These are phyloP conservation scores for Nakazawaea laoshanensis DNA, from an alignment of 805 yeast genomes.

Conservation along the genomic window DNA sequence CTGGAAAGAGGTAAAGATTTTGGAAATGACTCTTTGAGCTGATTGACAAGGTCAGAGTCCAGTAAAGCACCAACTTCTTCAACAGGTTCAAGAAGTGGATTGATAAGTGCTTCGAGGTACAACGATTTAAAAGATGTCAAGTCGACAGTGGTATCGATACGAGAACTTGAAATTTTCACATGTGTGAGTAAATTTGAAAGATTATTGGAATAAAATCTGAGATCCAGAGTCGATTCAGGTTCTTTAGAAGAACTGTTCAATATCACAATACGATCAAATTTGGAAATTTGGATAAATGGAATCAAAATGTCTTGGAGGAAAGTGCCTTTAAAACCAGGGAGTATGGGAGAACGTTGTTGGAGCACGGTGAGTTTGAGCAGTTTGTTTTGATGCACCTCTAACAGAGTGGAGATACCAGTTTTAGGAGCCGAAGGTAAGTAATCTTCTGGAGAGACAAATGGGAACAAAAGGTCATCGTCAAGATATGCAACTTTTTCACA, in stretches of 20 bases:
- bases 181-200: constrained; percentile 15
- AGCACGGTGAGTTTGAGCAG: constrained; percentile 41
- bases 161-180: constrained; percentile 10
- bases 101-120: too few relatives aligned
- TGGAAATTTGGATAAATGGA: constrained; percentile 34
- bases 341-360: constrained; percentile 78
- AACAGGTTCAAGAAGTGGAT: background rate
- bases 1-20: constrained; percentile 12
- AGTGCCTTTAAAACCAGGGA: constrained; percentile 48
- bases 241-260: constrained; percentile 74
- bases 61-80: background rate
- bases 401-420: constrained; percentile 42
- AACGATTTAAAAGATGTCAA: background rate
- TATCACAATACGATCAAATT: constrained; percentile 40
- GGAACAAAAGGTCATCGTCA: constrained; percentile 58
- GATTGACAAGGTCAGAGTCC: background rate
- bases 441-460: constrained; percentile 80
- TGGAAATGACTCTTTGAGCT: constrained; percentile 12
- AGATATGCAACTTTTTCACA: constrained; percentile 45
- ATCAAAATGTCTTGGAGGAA: constrained; percentile 44
- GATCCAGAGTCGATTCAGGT: constrained; percentile 11
- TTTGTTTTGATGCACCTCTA: constrained; percentile 53
- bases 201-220: constrained; percentile 15
- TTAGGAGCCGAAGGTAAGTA: constrained; percentile 18
- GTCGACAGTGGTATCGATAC: constrained; percentile 7